These are phyloP conservation scores for Fonsecaea multimorphosa DNA, from an alignment of 2,329 filamentous ascomycete species.

Conservation along the genomic window DNA sequence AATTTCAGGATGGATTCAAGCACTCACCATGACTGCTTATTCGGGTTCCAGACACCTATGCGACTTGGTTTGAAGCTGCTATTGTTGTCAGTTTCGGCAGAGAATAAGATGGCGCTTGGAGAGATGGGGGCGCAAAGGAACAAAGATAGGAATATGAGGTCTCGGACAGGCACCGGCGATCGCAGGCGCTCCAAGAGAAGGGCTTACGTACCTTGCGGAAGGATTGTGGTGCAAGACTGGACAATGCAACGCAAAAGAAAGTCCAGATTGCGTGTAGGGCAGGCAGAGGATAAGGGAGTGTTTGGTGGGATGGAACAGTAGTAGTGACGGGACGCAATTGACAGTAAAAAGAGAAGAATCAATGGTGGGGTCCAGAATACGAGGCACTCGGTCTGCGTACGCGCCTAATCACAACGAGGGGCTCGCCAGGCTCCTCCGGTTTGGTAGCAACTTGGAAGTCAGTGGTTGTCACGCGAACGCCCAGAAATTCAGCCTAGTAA, in stretches of 20 bases:
- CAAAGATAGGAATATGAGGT: slow-evolving; percentile 10
- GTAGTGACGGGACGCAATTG: slow-evolving; percentile 7
- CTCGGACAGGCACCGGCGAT: slow-evolving; percentile 9
- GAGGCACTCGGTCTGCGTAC: slow-evolving; percentile 3
- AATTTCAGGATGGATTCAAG: not conserved
- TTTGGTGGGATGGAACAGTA: slow-evolving; percentile 21
- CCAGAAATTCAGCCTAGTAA: not conserved
- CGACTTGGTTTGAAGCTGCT: slow-evolving; percentile 20
- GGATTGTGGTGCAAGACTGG: slow-evolving; percentile 17
- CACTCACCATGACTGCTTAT: slow-evolving; percentile 36
- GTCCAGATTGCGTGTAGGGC: slow-evolving; percentile 8
- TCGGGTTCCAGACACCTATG: slow-evolving; percentile 10
- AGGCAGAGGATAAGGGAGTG: slow-evolving; percentile 19
- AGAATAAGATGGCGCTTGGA: slow-evolving; percentile 16
- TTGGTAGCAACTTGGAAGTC: not conserved
- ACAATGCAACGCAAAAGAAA: slow-evolving; percentile 9
- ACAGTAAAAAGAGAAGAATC: slow-evolving; percentile 8
- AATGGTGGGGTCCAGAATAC: slow-evolving; percentile 23
- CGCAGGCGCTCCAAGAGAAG: not conserved
- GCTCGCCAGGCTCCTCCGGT: slow-evolving; percentile 2
- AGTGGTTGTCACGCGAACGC: slow-evolving; percentile 17
- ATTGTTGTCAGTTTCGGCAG: slow-evolving; percentile 21
- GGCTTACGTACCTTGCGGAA: slow-evolving; percentile 21
- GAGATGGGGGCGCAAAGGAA: slow-evolving; percentile 4
- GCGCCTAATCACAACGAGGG: slow-evolving; percentile 15